A percentile compares a stretch with the other conserved stretches of the same genome.
Evolutionary conservation across 163 green algal genomes (phyloP).

Genomic region (Volvox carteri): DNA sequence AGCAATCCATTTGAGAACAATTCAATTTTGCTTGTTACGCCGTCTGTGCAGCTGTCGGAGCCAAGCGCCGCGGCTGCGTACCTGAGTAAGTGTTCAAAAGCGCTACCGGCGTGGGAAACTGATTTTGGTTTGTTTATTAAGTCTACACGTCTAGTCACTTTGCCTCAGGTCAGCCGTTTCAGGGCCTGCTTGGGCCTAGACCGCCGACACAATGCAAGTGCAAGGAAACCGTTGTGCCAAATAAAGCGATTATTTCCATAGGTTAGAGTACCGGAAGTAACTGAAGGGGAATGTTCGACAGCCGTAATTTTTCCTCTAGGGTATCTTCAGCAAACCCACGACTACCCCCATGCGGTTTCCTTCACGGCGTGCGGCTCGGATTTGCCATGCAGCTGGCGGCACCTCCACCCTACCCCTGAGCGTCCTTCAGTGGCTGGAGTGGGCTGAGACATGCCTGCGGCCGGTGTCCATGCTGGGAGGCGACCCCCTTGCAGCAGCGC

Average conservation of each 20-base stretch:
- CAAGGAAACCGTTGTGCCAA: background rate
- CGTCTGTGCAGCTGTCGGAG: constrained; percentile 65
- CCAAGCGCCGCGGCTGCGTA: constrained; percentile 76
- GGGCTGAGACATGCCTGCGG: constrained; percentile 74
- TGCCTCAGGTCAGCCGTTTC: background rate
- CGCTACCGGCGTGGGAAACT: background rate
- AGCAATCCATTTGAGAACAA: constrained; percentile 58
- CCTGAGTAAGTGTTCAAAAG: constrained; percentile 65
- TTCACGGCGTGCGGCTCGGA: too few relatives aligned
- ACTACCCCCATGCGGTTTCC: too few relatives aligned
- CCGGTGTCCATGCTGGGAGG: constrained; percentile 62
- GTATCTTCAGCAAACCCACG: too few relatives aligned
- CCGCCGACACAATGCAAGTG: background rate
- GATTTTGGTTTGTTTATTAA: too few relatives aligned
- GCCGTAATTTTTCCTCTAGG: too few relatives aligned
- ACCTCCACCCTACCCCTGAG: constrained; percentile 1
- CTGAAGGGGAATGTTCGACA: too few relatives aligned
- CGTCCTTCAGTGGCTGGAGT: constrained; percentile 78
- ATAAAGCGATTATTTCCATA: too few relatives aligned
- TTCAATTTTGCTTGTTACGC: constrained; percentile 59
- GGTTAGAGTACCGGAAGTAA: too few relatives aligned
- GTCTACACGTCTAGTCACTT: too few relatives aligned
- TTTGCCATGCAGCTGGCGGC: constrained; percentile 22
- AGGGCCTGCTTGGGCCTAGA: background rate
- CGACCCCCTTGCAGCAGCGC: constrained; percentile 50